phyloP scores from a whole-genome alignment of 352 stramenopile species.

The Discostella stelligera region DNA sequence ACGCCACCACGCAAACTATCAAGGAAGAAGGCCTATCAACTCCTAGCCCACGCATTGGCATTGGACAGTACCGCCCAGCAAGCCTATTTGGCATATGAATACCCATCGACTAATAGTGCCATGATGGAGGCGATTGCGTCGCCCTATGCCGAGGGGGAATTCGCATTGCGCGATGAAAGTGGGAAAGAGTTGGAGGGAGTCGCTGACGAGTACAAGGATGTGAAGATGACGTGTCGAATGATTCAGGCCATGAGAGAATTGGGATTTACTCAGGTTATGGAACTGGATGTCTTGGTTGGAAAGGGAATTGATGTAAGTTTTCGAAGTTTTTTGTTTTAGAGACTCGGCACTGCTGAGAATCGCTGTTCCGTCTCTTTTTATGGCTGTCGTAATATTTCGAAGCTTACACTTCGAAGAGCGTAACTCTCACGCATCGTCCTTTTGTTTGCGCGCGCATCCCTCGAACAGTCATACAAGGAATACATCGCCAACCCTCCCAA shows the following conservation, averaged over 20 bases:
- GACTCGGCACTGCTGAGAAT: neutral
- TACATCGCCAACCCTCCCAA: slow-evolving; percentile 19
- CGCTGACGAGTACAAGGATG: slow-evolving; percentile 52
- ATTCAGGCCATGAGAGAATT: slow-evolving; percentile 64
- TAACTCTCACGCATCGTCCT: neutral
- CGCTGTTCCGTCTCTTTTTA: neutral
- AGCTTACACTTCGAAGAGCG: neutral
- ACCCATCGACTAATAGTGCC: neutral
- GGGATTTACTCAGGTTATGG: slow-evolving; percentile 60
- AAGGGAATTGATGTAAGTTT: slow-evolving; percentile 52
- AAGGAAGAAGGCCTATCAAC: slow-evolving; percentile 48
- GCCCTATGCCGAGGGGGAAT: slow-evolving; percentile 19
- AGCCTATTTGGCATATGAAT: slow-evolving; percentile 32
- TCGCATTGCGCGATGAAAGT: slow-evolving; percentile 8
- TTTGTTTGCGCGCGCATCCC: neutral
- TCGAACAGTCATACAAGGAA: slow-evolving; percentile 23
- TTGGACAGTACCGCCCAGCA: slow-evolving; percentile 53
- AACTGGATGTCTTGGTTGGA: slow-evolving; percentile 72
- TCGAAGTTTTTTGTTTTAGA: neutral
- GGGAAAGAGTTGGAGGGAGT: slow-evolving; percentile 5
- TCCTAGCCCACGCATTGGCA: slow-evolving; percentile 61
- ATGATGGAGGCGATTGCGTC: slow-evolving; percentile 8
- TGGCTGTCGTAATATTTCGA: neutral
- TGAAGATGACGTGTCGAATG: slow-evolving; percentile 56
- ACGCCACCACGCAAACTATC: slow-evolving; percentile 29